phyloP scores from a whole-genome alignment of 495 filamentous ascomycete genomes.

The Talaromyces trachyspermus region DNA sequence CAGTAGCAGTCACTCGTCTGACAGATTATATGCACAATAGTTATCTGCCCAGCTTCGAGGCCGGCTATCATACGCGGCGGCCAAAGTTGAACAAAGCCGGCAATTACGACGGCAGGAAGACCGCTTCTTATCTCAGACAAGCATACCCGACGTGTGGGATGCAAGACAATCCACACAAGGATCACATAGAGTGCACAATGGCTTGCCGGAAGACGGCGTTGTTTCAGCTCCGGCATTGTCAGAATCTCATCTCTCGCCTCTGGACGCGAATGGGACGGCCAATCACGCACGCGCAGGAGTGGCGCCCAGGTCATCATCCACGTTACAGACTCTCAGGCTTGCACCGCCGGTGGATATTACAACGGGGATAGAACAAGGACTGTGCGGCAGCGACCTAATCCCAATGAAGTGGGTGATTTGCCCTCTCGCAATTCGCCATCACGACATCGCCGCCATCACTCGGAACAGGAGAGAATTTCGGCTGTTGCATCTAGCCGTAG shows the following conservation, averaged over 20 bases:
- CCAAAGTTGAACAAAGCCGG: slow-evolving; percentile 84
- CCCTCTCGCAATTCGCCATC: slow-evolving; percentile 16
- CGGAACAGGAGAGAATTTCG: slow-evolving; percentile 29
- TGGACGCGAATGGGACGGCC: background rate
- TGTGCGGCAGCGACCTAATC: slow-evolving; percentile 35
- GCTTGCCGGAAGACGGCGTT: slow-evolving; percentile 15
- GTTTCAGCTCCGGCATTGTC: slow-evolving; percentile 15
- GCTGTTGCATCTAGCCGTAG: slow-evolving; percentile 29
- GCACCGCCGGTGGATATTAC: slow-evolving; percentile 54
- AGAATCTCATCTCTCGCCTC: background rate
- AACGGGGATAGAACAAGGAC: slow-evolving; percentile 19
- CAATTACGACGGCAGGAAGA: slow-evolving; percentile 42
- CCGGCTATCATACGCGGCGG: slow-evolving; percentile 79
- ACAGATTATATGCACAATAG: slow-evolving; percentile 29
- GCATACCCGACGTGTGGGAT: background rate
- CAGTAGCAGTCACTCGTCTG: slow-evolving; percentile 9
- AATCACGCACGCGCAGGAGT: background rate
- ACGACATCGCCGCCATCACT: slow-evolving; percentile 32
- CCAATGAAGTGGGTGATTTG: slow-evolving; percentile 20
- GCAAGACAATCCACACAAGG: background rate
- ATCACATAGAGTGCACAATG: slow-evolving; percentile 2
- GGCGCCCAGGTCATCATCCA: background rate
- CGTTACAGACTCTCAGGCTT: slow-evolving; percentile 27
- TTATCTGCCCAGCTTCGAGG: slow-evolving; percentile 69
- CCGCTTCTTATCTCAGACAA: background rate